Conservation (phyloP, 1,284 basidiomycete species). For the Rhodotorula sp. region DNA sequence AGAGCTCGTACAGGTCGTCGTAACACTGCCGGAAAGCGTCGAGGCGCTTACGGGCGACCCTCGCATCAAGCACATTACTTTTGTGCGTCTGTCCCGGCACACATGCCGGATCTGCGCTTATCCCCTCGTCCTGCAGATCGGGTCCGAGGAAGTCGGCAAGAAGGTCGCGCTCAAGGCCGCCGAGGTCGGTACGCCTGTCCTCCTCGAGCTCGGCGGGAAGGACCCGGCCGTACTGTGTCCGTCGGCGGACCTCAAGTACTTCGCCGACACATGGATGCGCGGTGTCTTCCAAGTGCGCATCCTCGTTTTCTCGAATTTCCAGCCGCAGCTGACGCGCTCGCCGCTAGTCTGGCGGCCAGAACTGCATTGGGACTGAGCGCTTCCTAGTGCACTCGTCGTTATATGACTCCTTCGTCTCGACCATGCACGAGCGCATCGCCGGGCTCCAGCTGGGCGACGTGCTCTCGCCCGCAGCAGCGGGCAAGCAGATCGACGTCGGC, state of each 20-base stretch:
- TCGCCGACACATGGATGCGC: slow-evolving; percentile 66
- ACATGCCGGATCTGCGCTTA: neutral
- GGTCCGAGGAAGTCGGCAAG: slow-evolving; percentile 84
- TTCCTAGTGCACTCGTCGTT: slow-evolving; percentile 78
- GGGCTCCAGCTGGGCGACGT: slow-evolving; percentile 65
- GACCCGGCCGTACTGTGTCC: slow-evolving; percentile 59
- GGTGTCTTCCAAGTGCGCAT: slow-evolving; percentile 73
- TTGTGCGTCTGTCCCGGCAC: slow-evolving; percentile 45
- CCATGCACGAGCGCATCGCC: slow-evolving; percentile 64
- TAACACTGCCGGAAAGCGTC: slow-evolving; percentile 85
- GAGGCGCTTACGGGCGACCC: slow-evolving; percentile 77
- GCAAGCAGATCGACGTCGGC: slow-evolving; percentile 66
- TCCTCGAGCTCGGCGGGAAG: slow-evolving; percentile 46
- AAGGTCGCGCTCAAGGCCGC: slow-evolving; percentile 59
- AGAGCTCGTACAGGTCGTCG: slow-evolving; percentile 81
- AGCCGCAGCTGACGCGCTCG: neutral
- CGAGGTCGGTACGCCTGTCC: slow-evolving; percentile 41
- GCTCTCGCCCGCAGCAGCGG: slow-evolving; percentile 46
- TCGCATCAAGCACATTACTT: slow-evolving; percentile 66
- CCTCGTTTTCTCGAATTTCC: neutral
- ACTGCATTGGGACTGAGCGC: slow-evolving; percentile 94
- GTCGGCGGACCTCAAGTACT: slow-evolving; percentile 55
- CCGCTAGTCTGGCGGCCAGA: slow-evolving; percentile 70
- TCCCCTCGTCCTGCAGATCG: slow-evolving; percentile 63
- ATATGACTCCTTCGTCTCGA: slow-evolving; percentile 69